Evolutionary conservation across 331 rosid species (phyloP), one percentile per base, ranked within the genome.

Genomic region (Ulmus americana): DNA sequence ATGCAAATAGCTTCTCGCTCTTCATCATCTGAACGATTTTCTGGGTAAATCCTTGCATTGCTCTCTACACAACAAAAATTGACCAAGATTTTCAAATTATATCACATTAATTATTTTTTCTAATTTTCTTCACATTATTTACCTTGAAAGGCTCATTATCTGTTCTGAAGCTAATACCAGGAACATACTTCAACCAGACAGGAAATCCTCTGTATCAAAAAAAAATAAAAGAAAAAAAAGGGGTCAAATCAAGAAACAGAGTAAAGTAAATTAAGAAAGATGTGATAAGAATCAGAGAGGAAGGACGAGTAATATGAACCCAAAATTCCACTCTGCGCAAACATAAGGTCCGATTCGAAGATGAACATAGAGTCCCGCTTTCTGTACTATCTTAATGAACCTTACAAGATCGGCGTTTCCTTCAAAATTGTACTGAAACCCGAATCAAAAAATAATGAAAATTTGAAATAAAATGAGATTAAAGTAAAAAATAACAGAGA

Each of bases 341-440:
- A 92, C 83, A 77, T 92, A 92, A 50, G 98, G 98, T 49, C 98
- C 98, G 77, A 94, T 94, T 70, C 98, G 91, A 65, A 94, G 98
- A 84, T 94, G 90, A 64, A 59, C 95, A 77, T 83, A 82, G 59
- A 94, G 97, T 55, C 98, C 98, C 55, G 67, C 90, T 59, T 79
- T 89, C 84, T 89, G 95, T 65, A 85, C 90, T 6, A 95, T 83
- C 95, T 83, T 83, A 71, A 94, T 77, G 82, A 94, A 94, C 76
- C 84, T 76, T 49, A 89, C 95, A 11, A 94, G 84, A 79, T 89
- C 97, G 72, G 87, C 82, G 71, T 95, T 85, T 69, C 97, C 98
- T 67, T 89, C 86, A 77, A 94, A 94, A 84, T 94, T 73, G 70
- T 85, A 94, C 98, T 94, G 63, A 78, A 81, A 68, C 28, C 71